phyloP scores from a whole-genome alignment of 2,329 filamentous ascomycete genomes.

The Ceratocystis variospora region DNA sequence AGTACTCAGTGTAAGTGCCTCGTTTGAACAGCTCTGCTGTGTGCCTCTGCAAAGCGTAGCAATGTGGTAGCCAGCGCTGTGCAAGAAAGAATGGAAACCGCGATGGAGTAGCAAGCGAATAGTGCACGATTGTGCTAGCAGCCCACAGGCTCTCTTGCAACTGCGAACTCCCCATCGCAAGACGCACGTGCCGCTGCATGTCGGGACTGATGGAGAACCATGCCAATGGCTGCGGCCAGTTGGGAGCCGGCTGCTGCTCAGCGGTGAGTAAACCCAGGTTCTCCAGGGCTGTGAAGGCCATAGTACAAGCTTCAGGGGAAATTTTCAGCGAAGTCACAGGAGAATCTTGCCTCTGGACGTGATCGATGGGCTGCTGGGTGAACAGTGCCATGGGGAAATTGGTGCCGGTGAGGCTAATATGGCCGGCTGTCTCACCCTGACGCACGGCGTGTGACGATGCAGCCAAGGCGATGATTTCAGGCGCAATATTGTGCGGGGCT shows the following conservation, averaged over 20 bases:
- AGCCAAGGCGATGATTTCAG: constrained; percentile 1
- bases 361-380: neutral
- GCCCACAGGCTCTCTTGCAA: constrained; percentile 1
- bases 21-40: constrained; percentile 2
- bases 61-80: constrained; percentile 2
- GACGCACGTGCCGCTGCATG: constrained; percentile 1
- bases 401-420: neutral
- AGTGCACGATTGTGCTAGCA: neutral
- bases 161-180: neutral
- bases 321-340: neutral
- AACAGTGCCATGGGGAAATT: neutral
- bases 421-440: neutral
- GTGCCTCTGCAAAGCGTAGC: neutral
- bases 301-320: neutral
- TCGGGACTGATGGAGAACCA: neutral
- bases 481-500: neutral
- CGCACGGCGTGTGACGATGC: neutral
- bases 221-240: neutral
- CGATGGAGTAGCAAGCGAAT: neutral
- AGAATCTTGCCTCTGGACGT: neutral
- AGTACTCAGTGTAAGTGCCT: neutral
- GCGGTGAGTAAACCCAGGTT: neutral
- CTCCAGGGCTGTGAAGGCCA: neutral
- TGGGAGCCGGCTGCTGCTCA: neutral
- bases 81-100: neutral